Base-by-base conservation (phyloP, 352 stramenopile genomes). In the Phytopythium boreale region DNA sequence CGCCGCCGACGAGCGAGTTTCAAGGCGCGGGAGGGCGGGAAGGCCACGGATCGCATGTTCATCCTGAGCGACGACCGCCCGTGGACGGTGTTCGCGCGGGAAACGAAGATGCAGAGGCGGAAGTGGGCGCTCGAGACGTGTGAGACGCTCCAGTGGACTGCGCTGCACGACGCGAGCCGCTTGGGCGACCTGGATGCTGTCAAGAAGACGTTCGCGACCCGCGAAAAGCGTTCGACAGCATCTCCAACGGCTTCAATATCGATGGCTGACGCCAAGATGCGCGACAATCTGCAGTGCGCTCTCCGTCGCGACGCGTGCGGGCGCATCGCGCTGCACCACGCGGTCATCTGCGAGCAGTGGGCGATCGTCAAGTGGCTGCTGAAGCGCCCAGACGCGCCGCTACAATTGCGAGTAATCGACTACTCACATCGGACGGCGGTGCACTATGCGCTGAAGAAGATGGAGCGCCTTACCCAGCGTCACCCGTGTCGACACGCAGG, bases 371-470 rank as follows among this genome's bases (percentile, higher is more conserved):
- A 62, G 14, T 41, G 61, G 15, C 62, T 92, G 2, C 27, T 92
- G 0, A 55, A 31, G 17, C 77, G 69, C 22, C 19, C 58, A 34
- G 74, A 92, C 51, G 74, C 62, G 3, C 61, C 55, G 39, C 29
- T 88, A 9, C 82, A 92, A 62, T 55, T 74, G 26, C 74, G 77
- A 43, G 57, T 44, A 11, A 31, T 29, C 17, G 82, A 92, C 61
- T 84, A 79, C 56, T 71, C 69, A 0, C 53, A 59, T n/a, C 63
- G 67, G 20, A 73, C 78, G 20, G 56, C 79, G 2, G 62, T 76
- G n/a, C 77, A 89, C 52, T 85, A 82, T 61, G 66, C 62, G 31
- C 56, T 90, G 1, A 67, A 78, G 29, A 88, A 87, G 50, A 63
- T 90, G 27, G 47, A 72, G 14, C 12, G 59, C 2, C 41, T 82